Evolutionary conservation across 1,284 basidiomycete genomes (phyloP), one percentile per base, ranked within the genome.

Genomic region (Trichosporon sp.): DNA sequence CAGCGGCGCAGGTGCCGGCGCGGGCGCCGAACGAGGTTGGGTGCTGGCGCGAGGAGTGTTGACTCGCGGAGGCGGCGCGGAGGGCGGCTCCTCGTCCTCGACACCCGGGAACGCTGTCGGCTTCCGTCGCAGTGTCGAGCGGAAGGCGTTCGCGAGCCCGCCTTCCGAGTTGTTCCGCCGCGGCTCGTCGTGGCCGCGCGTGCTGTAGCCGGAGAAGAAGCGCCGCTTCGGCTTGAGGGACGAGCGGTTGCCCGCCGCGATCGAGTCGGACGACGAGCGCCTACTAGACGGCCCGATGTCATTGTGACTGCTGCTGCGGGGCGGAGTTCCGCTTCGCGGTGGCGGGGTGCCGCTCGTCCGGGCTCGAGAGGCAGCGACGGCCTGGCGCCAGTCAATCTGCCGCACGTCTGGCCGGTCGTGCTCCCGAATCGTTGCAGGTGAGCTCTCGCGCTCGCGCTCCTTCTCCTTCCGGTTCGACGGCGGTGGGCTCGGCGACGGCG

Each of bases 401-500:
- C 69, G 69, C 19, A 70, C 65, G 32, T 70, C 69, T 2, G 40
- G 32, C 2, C 56, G 32, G n/a, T 65, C 65, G 19, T 63, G 56
- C 19, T 68, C 70, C 26, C 48, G n/a, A n/a, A 35, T 26, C 4
- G 48, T 19, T 3, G 37, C 48, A 3, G 69, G 59, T 1, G 66
- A 61, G 26, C 63, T 66, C 8, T 54, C 69, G 2, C 66, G 69
- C 14, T 32, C 59, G 21, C 32, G 59, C 59, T 63, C 59, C 32
- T 63, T 63, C 32, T 21, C 59, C 31, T 32, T 35, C 2, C 66
- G 43, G 16, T 35, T 38, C 4, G 51, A 40, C 14, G 71, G 73
- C 4, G 73, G 67, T 1, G 70, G 70, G 1, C 70, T 68, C 10
- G 69, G 68, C 8, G 71, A 68, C n/a, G 69, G 19, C 4, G 69